Evolutionary conservation across 75 land plant genomes (phyloP).

Genomic region (Pinus albicaulis): DNA sequence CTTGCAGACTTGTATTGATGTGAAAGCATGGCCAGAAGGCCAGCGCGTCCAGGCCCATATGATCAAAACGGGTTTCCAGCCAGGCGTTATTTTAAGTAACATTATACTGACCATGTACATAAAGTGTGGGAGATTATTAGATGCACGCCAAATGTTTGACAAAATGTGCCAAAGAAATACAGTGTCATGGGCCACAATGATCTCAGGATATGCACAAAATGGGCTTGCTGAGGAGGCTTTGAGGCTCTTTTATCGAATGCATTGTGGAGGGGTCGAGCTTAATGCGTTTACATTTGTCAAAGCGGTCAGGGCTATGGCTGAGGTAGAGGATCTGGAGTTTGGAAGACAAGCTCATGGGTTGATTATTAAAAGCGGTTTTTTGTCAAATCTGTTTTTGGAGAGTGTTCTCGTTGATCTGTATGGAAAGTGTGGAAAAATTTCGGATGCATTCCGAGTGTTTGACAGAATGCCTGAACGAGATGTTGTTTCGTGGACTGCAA

Average conservation of each 20-base stretch:
- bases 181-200: conserved; percentile 69
- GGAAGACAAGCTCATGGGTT: conserved; percentile 57
- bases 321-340: conserved; percentile 6
- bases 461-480: conserved; percentile 20
- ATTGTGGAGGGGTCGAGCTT: conserved; percentile 21
- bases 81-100: conserved; percentile 36
- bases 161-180: conserved; percentile 53
- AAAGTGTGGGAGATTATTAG: conserved; percentile 25
- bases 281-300: conserved; percentile 48
- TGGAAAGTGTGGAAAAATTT: conserved; percentile 40
- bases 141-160: conserved; percentile 44
- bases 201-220: conserved; percentile 55
- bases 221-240: conserved; percentile 44
- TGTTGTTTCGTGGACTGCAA: conserved; percentile 55
- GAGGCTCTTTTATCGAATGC: conserved; percentile 26
- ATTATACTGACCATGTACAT: conserved; percentile 47
- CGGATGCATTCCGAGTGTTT: conserved; percentile 32
- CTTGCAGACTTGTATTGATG: conserved; percentile 2
- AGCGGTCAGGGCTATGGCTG: conserved; percentile 54
- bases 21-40: conserved; percentile 3
- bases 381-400: conserved; percentile 30
- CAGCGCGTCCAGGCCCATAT: conserved; percentile 28
- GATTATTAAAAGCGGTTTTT: conserved; percentile 25
- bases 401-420: conserved; percentile 67
- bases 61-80: conserved; percentile 20